Percentiles rank a stretch among this genome's conserved stretches.
Evolutionary conservation across 2,329 filamentous ascomycete species (phyloP).

Genomic region (Orbilia quercus): DNA sequence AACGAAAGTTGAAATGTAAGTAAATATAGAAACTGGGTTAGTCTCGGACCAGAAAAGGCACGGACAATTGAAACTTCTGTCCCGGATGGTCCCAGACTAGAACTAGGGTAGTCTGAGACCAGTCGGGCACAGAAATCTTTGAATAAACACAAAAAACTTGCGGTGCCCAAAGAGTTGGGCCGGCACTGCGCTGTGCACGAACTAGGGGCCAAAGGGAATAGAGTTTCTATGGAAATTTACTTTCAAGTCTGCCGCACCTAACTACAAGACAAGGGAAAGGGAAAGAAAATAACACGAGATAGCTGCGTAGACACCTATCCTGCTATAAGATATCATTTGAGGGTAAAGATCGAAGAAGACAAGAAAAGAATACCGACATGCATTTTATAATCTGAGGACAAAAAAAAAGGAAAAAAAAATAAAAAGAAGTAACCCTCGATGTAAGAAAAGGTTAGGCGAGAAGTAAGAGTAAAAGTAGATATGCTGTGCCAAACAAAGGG

Average conservation of each 20-base stretch:
- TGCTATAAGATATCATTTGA: not conserved
- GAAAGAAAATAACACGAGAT: conserved; percentile 8
- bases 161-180: too few species aligned
- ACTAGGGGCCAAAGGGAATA: too few species aligned
- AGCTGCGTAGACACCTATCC: conserved; percentile 9
- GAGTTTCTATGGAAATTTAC: conserved; percentile 20
- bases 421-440: too few species aligned
- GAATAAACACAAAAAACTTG: too few species aligned
- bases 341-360: not conserved
- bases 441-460: too few species aligned
- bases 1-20: conserved; percentile 9
- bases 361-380: conserved; percentile 42
- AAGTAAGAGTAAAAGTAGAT: conserved; percentile 11
- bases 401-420: conserved; percentile 6
- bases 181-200: too few species aligned
- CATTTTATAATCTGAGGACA: conserved; percentile 5
- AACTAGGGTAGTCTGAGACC: too few species aligned
- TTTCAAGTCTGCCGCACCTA: conserved; percentile 44
- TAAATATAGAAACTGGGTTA: too few species aligned
- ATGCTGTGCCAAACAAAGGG: conserved; percentile 24
- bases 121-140: too few species aligned
- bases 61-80: too few species aligned
- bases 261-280: conserved; percentile 16
- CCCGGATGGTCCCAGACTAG: too few species aligned
- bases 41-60: too few species aligned